Evolutionary conservation across 306 rosid genomes (phyloP).

Genomic region (Parietaria judaica): DNA sequence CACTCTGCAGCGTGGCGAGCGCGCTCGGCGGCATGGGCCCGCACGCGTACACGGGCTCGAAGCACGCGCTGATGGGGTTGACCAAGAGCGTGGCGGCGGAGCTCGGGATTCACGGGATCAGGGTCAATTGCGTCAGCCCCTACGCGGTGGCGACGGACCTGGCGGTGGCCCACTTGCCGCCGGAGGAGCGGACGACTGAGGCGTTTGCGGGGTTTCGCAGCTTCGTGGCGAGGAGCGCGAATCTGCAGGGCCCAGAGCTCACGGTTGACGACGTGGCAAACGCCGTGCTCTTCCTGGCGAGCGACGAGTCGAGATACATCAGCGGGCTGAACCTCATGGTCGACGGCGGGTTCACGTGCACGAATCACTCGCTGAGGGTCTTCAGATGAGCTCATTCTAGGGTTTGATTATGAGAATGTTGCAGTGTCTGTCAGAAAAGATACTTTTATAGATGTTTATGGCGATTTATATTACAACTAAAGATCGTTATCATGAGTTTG

Average conservation of each 20-base stretch:
- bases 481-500: too few relatives aligned
- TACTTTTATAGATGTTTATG: too few relatives aligned
- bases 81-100: constrained; percentile 80
- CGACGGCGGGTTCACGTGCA: constrained; percentile 62
- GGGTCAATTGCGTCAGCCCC: constrained; percentile 57
- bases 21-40: constrained; percentile 46
- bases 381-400: constrained; percentile 33
- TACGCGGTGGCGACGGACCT: constrained; percentile 42
- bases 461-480: too few relatives aligned
- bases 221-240: constrained; percentile 36
- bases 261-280: constrained; percentile 62
- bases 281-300: constrained; percentile 73
- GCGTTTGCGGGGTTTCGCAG: constrained; percentile 29
- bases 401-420: too few relatives aligned
- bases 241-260: constrained; percentile 65
- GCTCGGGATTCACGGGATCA: constrained; percentile 52
- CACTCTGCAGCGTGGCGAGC: constrained; percentile 50
- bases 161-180: constrained; percentile 59
- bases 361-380: constrained; percentile 43
- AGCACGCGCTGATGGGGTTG: constrained; percentile 72
- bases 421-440: too few relatives aligned
- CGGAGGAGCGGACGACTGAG: constrained; percentile 61
- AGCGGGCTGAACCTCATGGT: constrained; percentile 68
- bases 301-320: constrained; percentile 62
- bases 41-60: constrained; percentile 69